phyloP scores from a whole-genome alignment of 805 yeast genomes.

The Teunomyces atbi region DNA sequence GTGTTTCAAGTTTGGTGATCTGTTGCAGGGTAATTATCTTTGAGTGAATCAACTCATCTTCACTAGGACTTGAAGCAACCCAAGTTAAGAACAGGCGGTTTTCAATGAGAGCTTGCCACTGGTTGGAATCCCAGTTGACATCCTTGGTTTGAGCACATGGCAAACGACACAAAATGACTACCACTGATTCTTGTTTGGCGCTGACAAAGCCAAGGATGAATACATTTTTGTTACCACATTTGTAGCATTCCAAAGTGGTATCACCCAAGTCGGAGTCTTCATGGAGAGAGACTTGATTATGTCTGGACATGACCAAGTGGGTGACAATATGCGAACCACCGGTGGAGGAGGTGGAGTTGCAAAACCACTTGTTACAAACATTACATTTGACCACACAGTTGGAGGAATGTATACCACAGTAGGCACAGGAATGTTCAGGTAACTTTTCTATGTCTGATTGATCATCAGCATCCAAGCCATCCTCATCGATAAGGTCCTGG shows the following conservation, averaged over 20 bases:
- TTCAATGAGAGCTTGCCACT: conserved; percentile 86
- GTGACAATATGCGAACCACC: conserved; percentile 79
- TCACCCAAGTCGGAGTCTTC: conserved; percentile 85
- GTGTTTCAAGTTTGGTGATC: conserved; percentile 69
- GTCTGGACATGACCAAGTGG: conserved; percentile 79
- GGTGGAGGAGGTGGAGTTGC: conserved; percentile 63
- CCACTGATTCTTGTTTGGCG: conserved; percentile 82
- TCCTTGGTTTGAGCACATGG: conserved; percentile 83
- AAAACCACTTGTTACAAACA: conserved; percentile 82
- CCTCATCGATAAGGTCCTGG: conserved; percentile 12
- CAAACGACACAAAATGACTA: conserved; percentile 80
- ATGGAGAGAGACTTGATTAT: conserved; percentile 71
- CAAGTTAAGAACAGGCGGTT: conserved; percentile 76
- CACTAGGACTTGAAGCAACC: conserved; percentile 72
- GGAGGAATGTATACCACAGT: conserved; percentile 73
- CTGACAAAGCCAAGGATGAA: conserved; percentile 83
- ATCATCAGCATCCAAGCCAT: background rate
- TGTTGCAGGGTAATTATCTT: conserved; percentile 59
- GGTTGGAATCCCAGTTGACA: conserved; percentile 79
- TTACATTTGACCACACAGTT: conserved; percentile 72
- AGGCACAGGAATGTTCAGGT: conserved; percentile 46
- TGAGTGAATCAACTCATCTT: conserved; percentile 58
- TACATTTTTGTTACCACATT: conserved; percentile 79
- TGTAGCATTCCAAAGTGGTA: conserved; percentile 82
- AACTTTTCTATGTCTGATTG: conserved; percentile 3